A percentile compares a stretch with the other conserved stretches of the same genome.
Conservation (phyloP, 2,329 filamentous ascomycete genomes). For the Ophiostoma novo-ulmi region DNA sequence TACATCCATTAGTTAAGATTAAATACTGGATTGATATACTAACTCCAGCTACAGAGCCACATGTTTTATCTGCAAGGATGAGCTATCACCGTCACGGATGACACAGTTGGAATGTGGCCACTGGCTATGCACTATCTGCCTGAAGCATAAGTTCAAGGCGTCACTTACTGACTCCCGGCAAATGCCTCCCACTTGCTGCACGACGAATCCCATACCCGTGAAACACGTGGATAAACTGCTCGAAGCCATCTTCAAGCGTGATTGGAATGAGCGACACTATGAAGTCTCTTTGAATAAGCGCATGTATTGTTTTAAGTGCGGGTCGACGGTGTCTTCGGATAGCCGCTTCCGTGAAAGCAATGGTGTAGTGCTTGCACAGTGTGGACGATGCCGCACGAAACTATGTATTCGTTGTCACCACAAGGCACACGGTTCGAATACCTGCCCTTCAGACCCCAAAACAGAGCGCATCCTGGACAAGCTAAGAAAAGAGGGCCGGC, state of each 20-base stretch:
- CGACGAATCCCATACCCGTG: conserved; percentile 64
- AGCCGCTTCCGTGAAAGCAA: conserved; percentile 58
- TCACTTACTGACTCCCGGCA: conserved; percentile 71
- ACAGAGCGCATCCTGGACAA: conserved; percentile 58
- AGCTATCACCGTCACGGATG: conserved; percentile 57
- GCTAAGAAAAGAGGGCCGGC: conserved; percentile 65
- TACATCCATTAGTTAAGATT: background rate
- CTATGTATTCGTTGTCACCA: conserved; percentile 70
- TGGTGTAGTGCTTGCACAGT: conserved; percentile 64
- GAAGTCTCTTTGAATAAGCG: conserved; percentile 70
- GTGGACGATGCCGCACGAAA: conserved; percentile 64
- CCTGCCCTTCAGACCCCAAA: conserved; percentile 68
- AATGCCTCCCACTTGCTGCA: conserved; percentile 84
- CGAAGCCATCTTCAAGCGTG: conserved; percentile 65
- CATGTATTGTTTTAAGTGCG: conserved; percentile 75
- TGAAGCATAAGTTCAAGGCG: conserved; percentile 68
- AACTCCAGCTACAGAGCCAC: conserved; percentile 48
- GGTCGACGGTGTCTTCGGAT: conserved; percentile 71
- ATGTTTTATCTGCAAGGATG: conserved; percentile 69
- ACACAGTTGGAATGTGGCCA: conserved; percentile 73
- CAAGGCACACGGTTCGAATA: conserved; percentile 63
- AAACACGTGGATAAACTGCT: conserved; percentile 73
- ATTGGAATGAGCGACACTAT: conserved; percentile 75
- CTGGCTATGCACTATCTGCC: conserved; percentile 72
- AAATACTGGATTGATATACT: background rate